A percentile compares a stretch with the other conserved stretches of the same genome.
Evolutionary conservation across 345 rosid species (phyloP).

Genomic region (Angophora floribunda): DNA sequence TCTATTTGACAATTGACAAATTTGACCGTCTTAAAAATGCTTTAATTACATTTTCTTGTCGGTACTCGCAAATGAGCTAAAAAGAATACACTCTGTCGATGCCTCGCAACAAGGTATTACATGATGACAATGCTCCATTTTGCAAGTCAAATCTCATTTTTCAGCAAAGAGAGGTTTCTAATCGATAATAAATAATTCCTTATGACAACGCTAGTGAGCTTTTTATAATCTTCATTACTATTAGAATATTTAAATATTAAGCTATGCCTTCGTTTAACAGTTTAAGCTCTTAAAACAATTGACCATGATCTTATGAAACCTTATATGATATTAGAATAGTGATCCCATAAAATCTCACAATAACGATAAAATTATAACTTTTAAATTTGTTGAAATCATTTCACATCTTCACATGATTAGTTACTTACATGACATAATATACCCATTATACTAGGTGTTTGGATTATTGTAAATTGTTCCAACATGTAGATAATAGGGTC

Average conservation of each 20-base stretch:
- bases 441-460: no score
- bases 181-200: no score
- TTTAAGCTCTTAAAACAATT: no score
- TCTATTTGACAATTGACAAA: background rate
- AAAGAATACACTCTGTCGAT: background rate
- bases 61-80: background rate
- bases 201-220: background rate
- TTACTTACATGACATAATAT: no score
- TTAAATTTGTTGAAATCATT: background rate
- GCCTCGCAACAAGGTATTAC: background rate
- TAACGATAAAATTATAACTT: background rate
- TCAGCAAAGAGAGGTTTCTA: background rate
- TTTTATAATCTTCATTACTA: background rate
- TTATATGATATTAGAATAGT: no score
- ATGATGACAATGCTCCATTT: fast-evolving
- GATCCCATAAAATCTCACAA: background rate
- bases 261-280: fast-evolving
- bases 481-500: no score
- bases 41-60: no score
- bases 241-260: no score
- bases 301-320: fast-evolving
- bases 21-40: background rate
- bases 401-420: no score
- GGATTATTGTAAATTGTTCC: no score
- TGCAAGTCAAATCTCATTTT: background rate